phyloP scores from a whole-genome alignment of 768 basidiomycete genomes.

The Boletus huronensis region DNA sequence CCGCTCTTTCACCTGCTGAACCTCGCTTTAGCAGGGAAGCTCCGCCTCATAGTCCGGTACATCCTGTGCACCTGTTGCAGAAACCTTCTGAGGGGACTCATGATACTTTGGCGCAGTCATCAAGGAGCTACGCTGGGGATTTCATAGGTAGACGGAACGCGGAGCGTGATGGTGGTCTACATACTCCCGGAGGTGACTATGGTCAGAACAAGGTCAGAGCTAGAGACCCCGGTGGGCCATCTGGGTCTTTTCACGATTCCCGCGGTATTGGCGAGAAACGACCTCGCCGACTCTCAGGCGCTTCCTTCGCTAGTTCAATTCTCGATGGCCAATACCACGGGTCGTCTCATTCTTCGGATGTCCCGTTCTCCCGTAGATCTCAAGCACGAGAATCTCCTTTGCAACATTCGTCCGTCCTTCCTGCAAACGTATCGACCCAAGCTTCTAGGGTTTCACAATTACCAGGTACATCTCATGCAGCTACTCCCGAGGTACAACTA shows the following conservation, averaged over 20 bases:
- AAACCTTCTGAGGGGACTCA: constrained; percentile 39
- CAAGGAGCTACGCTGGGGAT: constrained; percentile 22
- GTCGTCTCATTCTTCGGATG: constrained; percentile 21
- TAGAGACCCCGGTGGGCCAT: constrained; percentile 15
- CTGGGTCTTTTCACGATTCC: constrained; percentile 14
- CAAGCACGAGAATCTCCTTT: constrained; percentile 44
- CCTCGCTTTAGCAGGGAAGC: constrained; percentile 44
- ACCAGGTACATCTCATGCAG: constrained; percentile 41
- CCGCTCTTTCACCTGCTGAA: constrained; percentile 39
- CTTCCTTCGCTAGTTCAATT: constrained; percentile 21
- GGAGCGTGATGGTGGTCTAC: constrained; percentile 16
- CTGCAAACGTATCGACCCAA: constrained; percentile 8
- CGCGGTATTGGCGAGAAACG: constrained; percentile 19
- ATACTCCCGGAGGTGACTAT: constrained; percentile 12
- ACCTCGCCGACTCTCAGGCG: constrained; percentile 21
- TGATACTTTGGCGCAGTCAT: constrained; percentile 12
- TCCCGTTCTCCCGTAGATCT: constrained; percentile 29
- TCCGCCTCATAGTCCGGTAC: constrained; percentile 37
- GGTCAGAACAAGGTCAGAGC: constrained; percentile 17
- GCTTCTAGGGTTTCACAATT: constrained; percentile 36
- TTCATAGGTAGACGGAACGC: constrained; percentile 13
- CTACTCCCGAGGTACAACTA: constrained; percentile 34
- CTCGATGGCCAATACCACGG: constrained; percentile 20
- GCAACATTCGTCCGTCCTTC: constrained; percentile 31
- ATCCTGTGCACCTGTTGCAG: constrained; percentile 57